Evolutionary conservation across 257 asterid genomes (phyloP), one percentile per base, ranked within the genome.

Genomic region (Petunia secreta): DNA sequence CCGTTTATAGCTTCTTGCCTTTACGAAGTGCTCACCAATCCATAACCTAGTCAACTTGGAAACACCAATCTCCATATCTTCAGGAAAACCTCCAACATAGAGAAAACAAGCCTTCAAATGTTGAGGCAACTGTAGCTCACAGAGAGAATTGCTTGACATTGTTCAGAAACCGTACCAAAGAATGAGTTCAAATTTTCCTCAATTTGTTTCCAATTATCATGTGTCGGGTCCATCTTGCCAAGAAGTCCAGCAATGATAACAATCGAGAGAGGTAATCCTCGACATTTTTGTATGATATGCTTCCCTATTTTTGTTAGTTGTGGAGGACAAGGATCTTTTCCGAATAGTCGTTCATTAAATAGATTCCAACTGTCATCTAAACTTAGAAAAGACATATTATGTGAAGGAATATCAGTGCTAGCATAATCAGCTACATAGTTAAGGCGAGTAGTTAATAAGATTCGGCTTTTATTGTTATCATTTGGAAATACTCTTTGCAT

Each of bases 21-120:
- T 39, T n/a, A 83, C 16, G 44, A 83, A 80, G 6, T 80, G 79
- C 58, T 80, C 86, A 34, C 44, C 74, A 1, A 80, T 75, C 84
- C 84, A 82, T 2, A 16, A 37, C 52, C 55, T 15, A 7, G 46
- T 55, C 79, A 77, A 6, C 57, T n/a, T 37, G 8, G 60, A 15
- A 48, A 79, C 75, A 6, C 0, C 14, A 65, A 66, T 82, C 39
- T 11, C 6, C 63, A 44, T 37, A 46, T 77, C 85, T 16, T 77
- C 85, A 14, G 6, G 46, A 58, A 77, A 82, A 34, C 63, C 50
- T 11, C 75, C 80, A 60, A 52, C 15, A 64, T 81, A 81, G 62
- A 81, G 84, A 65, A 75, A 81, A 16, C 84, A 81, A 2, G 81
- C 77, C 36, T 50, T 81, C 77, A 81, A 57, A 16, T 53, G 25